These are phyloP conservation scores for Amauroascus niger DNA, from an alignment of 2,329 filamentous ascomycete genomes.

Conservation along the genomic window DNA sequence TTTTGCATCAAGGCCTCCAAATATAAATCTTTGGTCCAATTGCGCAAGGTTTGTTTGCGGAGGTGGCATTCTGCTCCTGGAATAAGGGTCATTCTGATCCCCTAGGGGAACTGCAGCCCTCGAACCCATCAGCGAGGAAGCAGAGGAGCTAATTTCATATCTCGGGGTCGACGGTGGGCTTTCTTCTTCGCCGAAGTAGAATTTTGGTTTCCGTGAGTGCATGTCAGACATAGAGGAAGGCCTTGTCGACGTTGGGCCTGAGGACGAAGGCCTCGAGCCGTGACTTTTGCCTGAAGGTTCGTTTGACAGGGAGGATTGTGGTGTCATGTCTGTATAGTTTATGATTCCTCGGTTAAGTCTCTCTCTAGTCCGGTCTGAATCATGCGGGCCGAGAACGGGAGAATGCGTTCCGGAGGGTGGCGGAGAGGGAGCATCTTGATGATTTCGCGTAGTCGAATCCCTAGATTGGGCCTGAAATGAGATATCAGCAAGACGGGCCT, in stretches of 20 bases:
- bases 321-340: conserved; percentile 40
- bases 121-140: conserved; percentile 53
- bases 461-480: conserved; percentile 34
- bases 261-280: conserved; percentile 31
- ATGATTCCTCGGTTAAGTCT: conserved; percentile 24
- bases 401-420: conserved; percentile 66
- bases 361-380: conserved; percentile 46
- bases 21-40: conserved; percentile 76
- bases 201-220: conserved; percentile 41
- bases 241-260: conserved; percentile 34
- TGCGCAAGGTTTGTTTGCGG: conserved; percentile 56
- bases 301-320: conserved; percentile 46
- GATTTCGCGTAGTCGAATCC: conserved; percentile 54
- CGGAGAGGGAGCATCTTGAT: conserved; percentile 50
- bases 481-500: background rate
- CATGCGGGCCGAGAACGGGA: conserved; percentile 79
- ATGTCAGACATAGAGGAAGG: conserved; percentile 39
- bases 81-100: conserved; percentile 75
- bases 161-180: conserved; percentile 54
- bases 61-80: conserved; percentile 66
- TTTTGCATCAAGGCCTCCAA: conserved; percentile 63
- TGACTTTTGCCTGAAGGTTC: conserved; percentile 26
- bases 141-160: conserved; percentile 37
- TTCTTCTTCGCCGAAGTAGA: conserved; percentile 48
- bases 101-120: conserved; percentile 70